Conservation (phyloP, 2,329 filamentous ascomycete species). For the Phaeosphaeria sp. region DNA sequence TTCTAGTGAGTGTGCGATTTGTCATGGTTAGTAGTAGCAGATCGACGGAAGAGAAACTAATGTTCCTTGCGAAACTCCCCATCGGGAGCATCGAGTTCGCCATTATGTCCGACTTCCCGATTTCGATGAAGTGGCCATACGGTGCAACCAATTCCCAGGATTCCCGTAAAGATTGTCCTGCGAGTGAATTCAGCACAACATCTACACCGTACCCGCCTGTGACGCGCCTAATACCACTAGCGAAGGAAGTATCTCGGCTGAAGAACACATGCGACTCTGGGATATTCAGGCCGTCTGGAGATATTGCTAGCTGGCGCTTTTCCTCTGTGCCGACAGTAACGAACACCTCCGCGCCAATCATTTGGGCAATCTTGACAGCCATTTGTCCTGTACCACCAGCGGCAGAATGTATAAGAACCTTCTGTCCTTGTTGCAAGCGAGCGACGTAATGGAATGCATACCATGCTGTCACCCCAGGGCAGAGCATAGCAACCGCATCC, state of each 20-base stretch:
- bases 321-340: conserved; percentile 20
- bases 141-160: conserved; percentile 25
- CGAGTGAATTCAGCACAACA: conserved; percentile 39
- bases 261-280: too few species aligned
- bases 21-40: conserved; percentile 5
- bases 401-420: conserved; percentile 30
- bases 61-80: conserved; percentile 12
- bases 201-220: conserved; percentile 40
- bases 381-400: conserved; percentile 14
- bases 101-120: conserved; percentile 8
- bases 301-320: conserved; percentile 19
- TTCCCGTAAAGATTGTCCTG: conserved; percentile 31
- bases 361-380: conserved; percentile 9
- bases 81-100: conserved; percentile 22
- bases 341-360: conserved; percentile 17
- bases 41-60: conserved; percentile 10
- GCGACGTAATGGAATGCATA: neutral
- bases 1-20: conserved; percentile 1
- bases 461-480: neutral
- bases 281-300: too few species aligned
- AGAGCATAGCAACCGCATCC: too few species aligned
- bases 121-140: conserved; percentile 2
- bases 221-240: conserved; percentile 10
- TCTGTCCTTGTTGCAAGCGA: conserved; percentile 18
- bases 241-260: too few species aligned